Conservation (phyloP, 306 rosid genomes). For the Ormosia emarginata region DNA sequence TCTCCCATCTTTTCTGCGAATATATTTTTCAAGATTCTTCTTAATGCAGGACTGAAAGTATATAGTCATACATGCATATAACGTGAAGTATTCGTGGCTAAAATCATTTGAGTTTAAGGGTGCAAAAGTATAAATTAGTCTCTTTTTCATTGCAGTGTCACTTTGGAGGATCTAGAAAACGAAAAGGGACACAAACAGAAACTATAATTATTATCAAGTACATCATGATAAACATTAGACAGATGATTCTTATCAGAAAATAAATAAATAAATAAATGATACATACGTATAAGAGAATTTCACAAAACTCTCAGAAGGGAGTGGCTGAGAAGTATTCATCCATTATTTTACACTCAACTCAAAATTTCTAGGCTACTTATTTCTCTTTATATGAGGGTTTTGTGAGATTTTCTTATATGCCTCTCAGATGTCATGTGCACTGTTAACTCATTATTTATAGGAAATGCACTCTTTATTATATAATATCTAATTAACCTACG, state of each 20-base stretch:
- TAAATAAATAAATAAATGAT: no score
- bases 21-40: conserved; percentile 1
- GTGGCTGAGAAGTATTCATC: no score
- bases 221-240: background rate
- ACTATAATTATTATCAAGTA: background rate
- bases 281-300: no score
- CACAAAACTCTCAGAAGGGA: no score
- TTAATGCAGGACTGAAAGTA: background rate
- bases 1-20: conserved; percentile 74
- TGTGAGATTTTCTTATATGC: no score
- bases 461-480: background rate
- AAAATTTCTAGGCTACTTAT: no score
- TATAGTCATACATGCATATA: background rate
- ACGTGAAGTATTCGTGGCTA: background rate
- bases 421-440: background rate
- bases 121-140: background rate
- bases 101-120: background rate
- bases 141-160: background rate
- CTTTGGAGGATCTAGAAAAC: background rate
- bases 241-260: no score
- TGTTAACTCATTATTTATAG: background rate
- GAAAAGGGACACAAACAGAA: background rate
- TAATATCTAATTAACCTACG: background rate
- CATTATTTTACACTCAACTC: no score
- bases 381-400: no score